Evolutionary conservation across 2,329 filamentous ascomycete species (phyloP), one percentile per base, ranked within the genome.

Genomic region (Epichloe festucae): DNA sequence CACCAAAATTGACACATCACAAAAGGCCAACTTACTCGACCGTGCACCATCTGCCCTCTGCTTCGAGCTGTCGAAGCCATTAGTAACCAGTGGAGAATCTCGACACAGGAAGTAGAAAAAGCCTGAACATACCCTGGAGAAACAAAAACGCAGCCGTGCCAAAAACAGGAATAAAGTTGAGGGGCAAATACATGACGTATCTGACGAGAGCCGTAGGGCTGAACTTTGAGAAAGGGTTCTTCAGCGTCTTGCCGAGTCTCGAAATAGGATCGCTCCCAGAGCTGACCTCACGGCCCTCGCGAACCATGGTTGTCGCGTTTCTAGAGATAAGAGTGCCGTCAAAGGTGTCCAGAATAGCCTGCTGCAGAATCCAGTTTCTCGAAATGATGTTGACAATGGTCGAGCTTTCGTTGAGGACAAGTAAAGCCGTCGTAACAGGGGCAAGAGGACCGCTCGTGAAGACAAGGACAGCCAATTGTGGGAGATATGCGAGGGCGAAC

Each of bases 91-190:
- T 19, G 4, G 7, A 14, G 11, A 12, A 3, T 34, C 7, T 36
- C 4, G 12, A 23, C n/a, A 35, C 1, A 15, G 3, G 40, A 6
- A 11, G 12, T 34, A 14, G 7, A 4, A 31, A 31, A 34, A 23
- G 45, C n/a, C 19, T 35, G 12, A 15, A 52, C 57, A 66, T 67
- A 67, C 84, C 85, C 67, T 95, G 89, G 15, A 94, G 65, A 31
- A 85, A 65, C 36, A 96, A 77, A 66, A 95, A 97, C 4, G 89
- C 71, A 7, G 82, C 71, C 0, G 90, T 95, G 5, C 91, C 91
- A 17, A 95, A 79, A 0, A 96, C 77, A 0, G 91, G 91, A 49
- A 97, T 89, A 64, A 95, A 89, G 71, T 96, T 97, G 54, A 97
- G 75, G 11, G 91, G 90, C 42, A 95, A 74, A 64, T 94, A 93